These are phyloP conservation scores for Ascochyta koolunga DNA, from an alignment of 2,329 filamentous ascomycete species.

Conservation along the genomic window DNA sequence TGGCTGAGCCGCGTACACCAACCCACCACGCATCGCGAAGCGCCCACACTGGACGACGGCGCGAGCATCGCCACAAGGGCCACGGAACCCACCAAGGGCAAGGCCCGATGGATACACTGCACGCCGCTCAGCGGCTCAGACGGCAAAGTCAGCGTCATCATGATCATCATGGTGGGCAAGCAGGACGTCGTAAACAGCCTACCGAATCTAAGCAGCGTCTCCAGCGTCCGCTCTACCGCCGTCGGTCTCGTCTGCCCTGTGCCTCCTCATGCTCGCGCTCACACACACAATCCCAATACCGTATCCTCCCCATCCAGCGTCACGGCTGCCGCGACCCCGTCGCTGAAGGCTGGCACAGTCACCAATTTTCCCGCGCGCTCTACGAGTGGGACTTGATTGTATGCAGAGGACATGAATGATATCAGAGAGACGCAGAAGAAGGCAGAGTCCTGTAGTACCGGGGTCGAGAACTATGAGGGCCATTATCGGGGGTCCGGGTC, in stretches of 20 bases:
- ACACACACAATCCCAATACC: constrained; percentile 1
- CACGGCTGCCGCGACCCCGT: neutral
- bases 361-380: neutral
- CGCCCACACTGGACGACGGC: constrained; percentile 2
- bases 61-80: constrained; percentile 6
- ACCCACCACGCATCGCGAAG: neutral
- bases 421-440: constrained; percentile 8
- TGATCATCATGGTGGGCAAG: constrained; percentile 72
- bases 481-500: neutral
- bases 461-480: neutral
- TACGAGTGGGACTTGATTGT: constrained; percentile 4
- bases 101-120: constrained; percentile 75
- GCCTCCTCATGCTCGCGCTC: neutral
- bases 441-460: neutral
- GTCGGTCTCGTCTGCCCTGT: neutral
- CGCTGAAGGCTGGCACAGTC: neutral
- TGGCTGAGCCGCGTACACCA: constrained; percentile 55
- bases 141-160: constrained; percentile 73
- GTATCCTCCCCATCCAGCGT: neutral
- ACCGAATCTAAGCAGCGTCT: neutral
- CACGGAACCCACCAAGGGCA: constrained; percentile 52
- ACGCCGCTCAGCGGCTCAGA: constrained; percentile 72
- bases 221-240: neutral
- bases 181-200: constrained; percentile 52
- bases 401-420: constrained; percentile 10